phyloP scores from a whole-genome alignment of 1,284 basidiomycete species.

The Cutaneotrichosporon mucoides region DNA sequence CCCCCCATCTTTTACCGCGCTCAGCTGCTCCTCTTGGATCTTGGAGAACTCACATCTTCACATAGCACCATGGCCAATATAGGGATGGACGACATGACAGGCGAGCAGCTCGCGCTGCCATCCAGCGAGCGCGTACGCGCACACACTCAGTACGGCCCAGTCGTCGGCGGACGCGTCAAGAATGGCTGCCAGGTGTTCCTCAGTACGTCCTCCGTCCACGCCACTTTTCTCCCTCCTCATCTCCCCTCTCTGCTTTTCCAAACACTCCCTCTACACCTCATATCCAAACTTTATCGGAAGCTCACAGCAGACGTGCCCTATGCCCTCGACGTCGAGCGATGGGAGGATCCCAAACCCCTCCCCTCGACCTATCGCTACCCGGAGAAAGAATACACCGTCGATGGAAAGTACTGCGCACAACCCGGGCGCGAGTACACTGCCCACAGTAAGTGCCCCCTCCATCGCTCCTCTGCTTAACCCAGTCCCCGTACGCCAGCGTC shows the following conservation, averaged over 20 bases:
- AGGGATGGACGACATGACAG: constrained; percentile 19
- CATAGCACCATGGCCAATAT: background rate
- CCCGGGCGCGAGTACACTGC: constrained; percentile 25
- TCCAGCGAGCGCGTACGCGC: constrained; percentile 20
- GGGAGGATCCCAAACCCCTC: constrained; percentile 60
- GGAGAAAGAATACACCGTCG: constrained; percentile 59
- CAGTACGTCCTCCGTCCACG: constrained; percentile 18
- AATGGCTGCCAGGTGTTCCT: constrained; percentile 39
- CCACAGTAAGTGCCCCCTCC: constrained; percentile 51
- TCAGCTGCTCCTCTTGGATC: no score
- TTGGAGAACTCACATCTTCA: no score
- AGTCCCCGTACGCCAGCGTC: constrained; percentile 26
- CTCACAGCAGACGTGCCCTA: constrained; percentile 63
- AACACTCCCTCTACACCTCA: no score
- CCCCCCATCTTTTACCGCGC: no score
- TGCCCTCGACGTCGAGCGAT: constrained; percentile 60
- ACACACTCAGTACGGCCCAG: constrained; percentile 24
- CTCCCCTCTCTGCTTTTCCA: no score
- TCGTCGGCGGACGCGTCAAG: constrained; percentile 29
- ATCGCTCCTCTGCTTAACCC: background rate
- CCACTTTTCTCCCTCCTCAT: no score
- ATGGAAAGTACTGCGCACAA: constrained; percentile 52
- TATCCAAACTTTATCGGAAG: no score
- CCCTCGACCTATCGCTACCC: constrained; percentile 58
- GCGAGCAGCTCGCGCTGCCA: constrained; percentile 34